phyloP scores from a whole-genome alignment of 495 filamentous ascomycete species.

The Xanthoparmelia taractica region DNA sequence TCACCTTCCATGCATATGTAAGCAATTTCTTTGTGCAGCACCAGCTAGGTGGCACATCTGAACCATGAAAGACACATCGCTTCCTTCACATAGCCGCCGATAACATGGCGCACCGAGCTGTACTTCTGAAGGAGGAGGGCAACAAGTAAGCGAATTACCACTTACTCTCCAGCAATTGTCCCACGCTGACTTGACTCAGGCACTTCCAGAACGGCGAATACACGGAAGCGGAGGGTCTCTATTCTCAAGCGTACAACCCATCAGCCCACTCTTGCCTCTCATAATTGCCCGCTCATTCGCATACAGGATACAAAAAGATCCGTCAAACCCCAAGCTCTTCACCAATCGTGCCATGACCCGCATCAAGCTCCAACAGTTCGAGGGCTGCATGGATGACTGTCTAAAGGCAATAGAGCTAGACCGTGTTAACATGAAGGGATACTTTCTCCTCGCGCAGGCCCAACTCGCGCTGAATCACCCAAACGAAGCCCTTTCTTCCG shows the following conservation, averaged over 20 bases:
- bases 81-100: neutral
- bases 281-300: constrained; percentile 10
- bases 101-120: constrained; percentile 27
- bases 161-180: neutral
- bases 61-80: neutral
- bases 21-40: neutral
- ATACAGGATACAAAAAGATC: constrained; percentile 42
- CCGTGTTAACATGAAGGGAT: constrained; percentile 66
- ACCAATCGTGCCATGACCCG: constrained; percentile 89
- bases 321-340: constrained; percentile 45
- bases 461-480: constrained; percentile 67
- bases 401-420: constrained; percentile 60
- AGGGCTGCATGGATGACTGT: constrained; percentile 76
- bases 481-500: constrained; percentile 64
- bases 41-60: neutral
- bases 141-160: constrained; percentile 38
- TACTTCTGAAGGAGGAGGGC: constrained; percentile 49
- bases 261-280: neutral
- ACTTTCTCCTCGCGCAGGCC: constrained; percentile 76
- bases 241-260: constrained; percentile 70
- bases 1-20: constrained; percentile 12
- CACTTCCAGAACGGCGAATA: constrained; percentile 65
- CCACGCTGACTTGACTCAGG: constrained; percentile 21
- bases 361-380: constrained; percentile 60
- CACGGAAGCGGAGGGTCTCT: constrained; percentile 63